Evolutionary conservation across 306 rosid species (phyloP).

Genomic region (Begonia loranthoides): DNA sequence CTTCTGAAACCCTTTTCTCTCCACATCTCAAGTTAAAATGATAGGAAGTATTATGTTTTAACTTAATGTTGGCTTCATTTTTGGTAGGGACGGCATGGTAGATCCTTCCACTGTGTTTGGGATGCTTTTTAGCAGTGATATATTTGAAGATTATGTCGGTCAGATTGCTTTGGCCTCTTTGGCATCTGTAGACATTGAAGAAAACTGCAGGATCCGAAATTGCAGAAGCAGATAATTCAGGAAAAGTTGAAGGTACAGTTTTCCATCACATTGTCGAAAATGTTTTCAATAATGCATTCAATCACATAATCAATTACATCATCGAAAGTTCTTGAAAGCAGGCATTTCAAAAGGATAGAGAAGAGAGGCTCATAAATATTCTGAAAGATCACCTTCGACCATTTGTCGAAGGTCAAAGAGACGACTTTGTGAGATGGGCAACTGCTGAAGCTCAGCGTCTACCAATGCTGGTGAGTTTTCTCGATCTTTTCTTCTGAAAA

Average conservation of each 20-base stretch:
- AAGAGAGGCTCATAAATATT: conserved; percentile 39
- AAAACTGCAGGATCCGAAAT: conserved; percentile 40
- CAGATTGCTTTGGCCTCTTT: conserved; percentile 66
- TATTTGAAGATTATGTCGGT: conserved; percentile 79
- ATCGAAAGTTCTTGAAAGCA: conserved; percentile 15
- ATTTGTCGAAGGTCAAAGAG: conserved; percentile 45
- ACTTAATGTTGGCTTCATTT: conserved; percentile 1
- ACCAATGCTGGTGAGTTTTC: conserved; percentile 64
- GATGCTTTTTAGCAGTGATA: conserved; percentile 91
- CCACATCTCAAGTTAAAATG: too few species aligned
- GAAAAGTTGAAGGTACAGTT: conserved; percentile 54
- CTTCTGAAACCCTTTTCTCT: not conserved
- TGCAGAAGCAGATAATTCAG: conserved; percentile 34
- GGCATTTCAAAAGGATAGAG: conserved; percentile 77
- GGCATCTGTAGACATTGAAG: conserved; percentile 57
- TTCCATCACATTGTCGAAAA: not conserved
- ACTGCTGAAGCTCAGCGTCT: conserved; percentile 57
- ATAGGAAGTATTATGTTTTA: too few species aligned
- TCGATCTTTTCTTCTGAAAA: too few species aligned
- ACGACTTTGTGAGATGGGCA: conserved; percentile 67
- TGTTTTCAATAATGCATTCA: too few species aligned
- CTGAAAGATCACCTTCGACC: conserved; percentile 61
- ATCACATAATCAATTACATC: too few species aligned
- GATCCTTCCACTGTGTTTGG: conserved; percentile 91
- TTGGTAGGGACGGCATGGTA: conserved; percentile 64